Evolutionary conservation across 1,284 basidiomycete species (phyloP), one percentile per base, ranked within the genome.

Genomic region (Ceratorhiza oryzae-sativae): DNA sequence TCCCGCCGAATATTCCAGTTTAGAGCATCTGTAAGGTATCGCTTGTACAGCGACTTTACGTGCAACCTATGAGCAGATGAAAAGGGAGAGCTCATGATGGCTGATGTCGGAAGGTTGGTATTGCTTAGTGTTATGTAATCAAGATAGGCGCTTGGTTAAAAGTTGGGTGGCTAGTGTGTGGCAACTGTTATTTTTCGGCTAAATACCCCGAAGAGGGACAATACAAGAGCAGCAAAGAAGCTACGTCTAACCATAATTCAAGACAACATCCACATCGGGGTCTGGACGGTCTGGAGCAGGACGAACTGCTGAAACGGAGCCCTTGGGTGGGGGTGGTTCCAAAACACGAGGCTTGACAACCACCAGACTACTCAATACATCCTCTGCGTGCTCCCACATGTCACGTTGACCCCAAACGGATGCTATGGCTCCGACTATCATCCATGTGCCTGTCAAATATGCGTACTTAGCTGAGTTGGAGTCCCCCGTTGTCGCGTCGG

Each of bases 11-110:
- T 86, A 72, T 88, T 88, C 95, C 95, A 98, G 82, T 98, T 90
- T 72, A 95, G 84, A 73, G 91, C 86, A 80, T 97, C 95, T 77
- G 86, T 90, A 73, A 97, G 86, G 79, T 88, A 89, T 59, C 95
- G 89, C 79, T 88, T 90, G 85, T 97, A 98, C 13, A 98, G 87
- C 30, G 91, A 93, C 83, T 95, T 93, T 82, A 98, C 94, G 80
- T 96, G 93, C 78, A 88, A 85, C 80, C 88, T 85, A 84, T 96
- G 93, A 3, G 90, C 92, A 55, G 87, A 83, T 55, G 90, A 87
- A 84, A 93, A 95, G 30, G 90, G 82, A 55, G 86, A 72, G 30
- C 51, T 56, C 63, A 68, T 68, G n/a, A 39, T 42, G 20, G 71
- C 62, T 39, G 74, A 71, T 30, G 74, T 62, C 27, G 75, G 42